Conservation (phyloP, 1,139 yeast species). For the Suhomyces atakaporum region DNA sequence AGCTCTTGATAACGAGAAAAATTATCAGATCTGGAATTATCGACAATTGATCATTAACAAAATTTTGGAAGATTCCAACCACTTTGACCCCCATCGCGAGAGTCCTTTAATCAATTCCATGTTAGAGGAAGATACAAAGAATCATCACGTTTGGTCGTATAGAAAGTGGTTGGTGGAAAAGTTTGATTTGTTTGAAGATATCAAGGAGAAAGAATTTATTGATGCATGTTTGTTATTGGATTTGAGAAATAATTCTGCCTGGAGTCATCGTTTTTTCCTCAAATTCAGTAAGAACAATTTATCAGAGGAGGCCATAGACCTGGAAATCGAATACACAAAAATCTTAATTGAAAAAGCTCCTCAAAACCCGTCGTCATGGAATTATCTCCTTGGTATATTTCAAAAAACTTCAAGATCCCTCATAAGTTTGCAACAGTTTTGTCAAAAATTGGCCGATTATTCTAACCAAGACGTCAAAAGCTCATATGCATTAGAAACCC, state of each 20-base stretch:
- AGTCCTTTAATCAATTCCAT: slow-evolving; percentile 63
- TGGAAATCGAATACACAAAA: slow-evolving; percentile 50
- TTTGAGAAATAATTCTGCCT: slow-evolving; percentile 87
- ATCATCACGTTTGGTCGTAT: slow-evolving; percentile 96
- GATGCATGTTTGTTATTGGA: slow-evolving; percentile 57
- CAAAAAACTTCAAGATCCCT: slow-evolving; percentile 30
- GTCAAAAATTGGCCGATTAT: slow-evolving; percentile 41
- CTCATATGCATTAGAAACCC: slow-evolving; percentile 64
- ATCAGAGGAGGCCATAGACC: slow-evolving; percentile 16
- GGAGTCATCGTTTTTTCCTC: slow-evolving; percentile 83
- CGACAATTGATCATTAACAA: slow-evolving; percentile 60
- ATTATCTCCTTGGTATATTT: slow-evolving; percentile 67
- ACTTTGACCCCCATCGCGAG: slow-evolving; percentile 55
- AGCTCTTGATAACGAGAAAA: slow-evolving; percentile 78
- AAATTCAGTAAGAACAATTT: slow-evolving; percentile 29
- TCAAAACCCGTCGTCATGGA: slow-evolving; percentile 89
- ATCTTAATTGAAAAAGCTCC: slow-evolving; percentile 60
- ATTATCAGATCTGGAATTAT: slow-evolving; percentile 96
- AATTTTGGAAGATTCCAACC: slow-evolving; percentile 22
- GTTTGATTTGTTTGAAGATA: slow-evolving; percentile 47
- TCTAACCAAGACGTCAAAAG: slow-evolving; percentile 41
- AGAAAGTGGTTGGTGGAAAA: slow-evolving; percentile 73
- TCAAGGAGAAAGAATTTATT: slow-evolving; percentile 55
- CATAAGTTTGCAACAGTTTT: slow-evolving; percentile 44
- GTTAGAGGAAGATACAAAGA: slow-evolving; percentile 78